Percentiles rank a stretch among this genome's conserved stretches.
Evolutionary conservation across 106 monocot species (phyloP).

Genomic region (Narthecium ossifragum): DNA sequence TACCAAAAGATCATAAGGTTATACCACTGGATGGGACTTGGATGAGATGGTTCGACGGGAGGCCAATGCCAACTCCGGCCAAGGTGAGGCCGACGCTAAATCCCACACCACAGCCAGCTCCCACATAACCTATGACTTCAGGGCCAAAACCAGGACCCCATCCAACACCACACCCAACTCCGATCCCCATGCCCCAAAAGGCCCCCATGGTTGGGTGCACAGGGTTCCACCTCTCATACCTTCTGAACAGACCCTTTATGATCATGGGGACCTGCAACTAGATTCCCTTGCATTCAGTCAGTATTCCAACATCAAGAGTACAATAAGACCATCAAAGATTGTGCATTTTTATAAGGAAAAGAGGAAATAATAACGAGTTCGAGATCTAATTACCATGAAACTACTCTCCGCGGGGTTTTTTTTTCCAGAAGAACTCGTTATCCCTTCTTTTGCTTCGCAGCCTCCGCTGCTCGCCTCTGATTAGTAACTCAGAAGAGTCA

Average conservation of each 20-base stretch:
- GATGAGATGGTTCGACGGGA: constrained; percentile 52
- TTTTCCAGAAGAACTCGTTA: too few species aligned
- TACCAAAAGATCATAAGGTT: not conserved
- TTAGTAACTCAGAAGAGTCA: too few species aligned
- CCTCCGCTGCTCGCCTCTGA: too few species aligned
- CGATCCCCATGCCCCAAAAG: constrained; percentile 95
- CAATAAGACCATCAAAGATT: not conserved
- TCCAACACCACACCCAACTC: constrained; percentile 85
- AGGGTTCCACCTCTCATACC: constrained; percentile 94
- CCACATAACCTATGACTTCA: constrained; percentile 88
- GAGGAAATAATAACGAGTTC: too few species aligned
- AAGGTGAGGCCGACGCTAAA: constrained; percentile 79
- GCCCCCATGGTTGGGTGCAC: constrained; percentile 86
- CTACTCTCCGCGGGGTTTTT: too few species aligned
- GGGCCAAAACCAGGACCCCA: constrained; percentile 99
- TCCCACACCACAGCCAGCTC: constrained; percentile 85
- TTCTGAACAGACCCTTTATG: constrained; percentile 71
- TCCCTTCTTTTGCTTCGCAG: too few species aligned
- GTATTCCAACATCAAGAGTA: not conserved
- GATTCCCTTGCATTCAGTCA: not conserved
- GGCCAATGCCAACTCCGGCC: constrained; percentile 66
- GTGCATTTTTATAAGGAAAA: too few species aligned
- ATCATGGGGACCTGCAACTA: constrained; percentile 49
- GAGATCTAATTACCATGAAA: too few species aligned
- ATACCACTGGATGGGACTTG: constrained; percentile 42